Conservation (phyloP, 2,329 filamentous ascomycete genomes). For the Ilyonectria mors-panacis region DNA sequence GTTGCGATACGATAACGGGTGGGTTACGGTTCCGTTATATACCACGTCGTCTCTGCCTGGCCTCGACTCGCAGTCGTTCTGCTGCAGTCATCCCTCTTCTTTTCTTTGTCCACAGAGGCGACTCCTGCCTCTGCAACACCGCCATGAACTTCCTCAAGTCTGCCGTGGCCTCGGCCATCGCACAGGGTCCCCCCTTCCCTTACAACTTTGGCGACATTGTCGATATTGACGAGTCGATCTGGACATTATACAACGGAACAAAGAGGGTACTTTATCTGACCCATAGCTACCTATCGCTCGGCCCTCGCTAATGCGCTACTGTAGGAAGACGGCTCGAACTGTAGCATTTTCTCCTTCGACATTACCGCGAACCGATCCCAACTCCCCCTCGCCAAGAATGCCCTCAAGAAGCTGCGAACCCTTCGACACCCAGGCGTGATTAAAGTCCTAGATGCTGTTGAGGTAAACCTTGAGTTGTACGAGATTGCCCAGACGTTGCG, state of each 20-base stretch:
- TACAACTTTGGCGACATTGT: conserved; percentile 95
- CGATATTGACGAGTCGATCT: conserved; percentile 93
- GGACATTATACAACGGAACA: conserved; percentile 95
- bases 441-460: conserved; percentile 93
- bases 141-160: conserved; percentile 98
- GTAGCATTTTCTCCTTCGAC: conserved; percentile 98
- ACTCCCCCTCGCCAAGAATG: conserved; percentile 91
- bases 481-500: conserved; percentile 4
- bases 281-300: background rate
- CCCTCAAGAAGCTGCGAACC: conserved; percentile 92
- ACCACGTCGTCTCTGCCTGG: conserved; percentile 11
- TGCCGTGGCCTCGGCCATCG: conserved; percentile 95
- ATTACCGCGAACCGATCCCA: conserved; percentile 83
- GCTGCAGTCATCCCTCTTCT: background rate
- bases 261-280: conserved; percentile 75
- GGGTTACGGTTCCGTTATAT: conserved; percentile 3
- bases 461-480: conserved; percentile 68
- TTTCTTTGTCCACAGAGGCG: background rate
- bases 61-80: background rate
- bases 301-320: background rate
- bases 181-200: conserved; percentile 92
- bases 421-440: conserved; percentile 95
- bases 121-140: background rate
- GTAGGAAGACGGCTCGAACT: conserved; percentile 93
- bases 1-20: conserved; percentile 41